Evolutionary conservation across 1,284 basidiomycete species (phyloP).

Genomic region (Ustilago shanxiensis): DNA sequence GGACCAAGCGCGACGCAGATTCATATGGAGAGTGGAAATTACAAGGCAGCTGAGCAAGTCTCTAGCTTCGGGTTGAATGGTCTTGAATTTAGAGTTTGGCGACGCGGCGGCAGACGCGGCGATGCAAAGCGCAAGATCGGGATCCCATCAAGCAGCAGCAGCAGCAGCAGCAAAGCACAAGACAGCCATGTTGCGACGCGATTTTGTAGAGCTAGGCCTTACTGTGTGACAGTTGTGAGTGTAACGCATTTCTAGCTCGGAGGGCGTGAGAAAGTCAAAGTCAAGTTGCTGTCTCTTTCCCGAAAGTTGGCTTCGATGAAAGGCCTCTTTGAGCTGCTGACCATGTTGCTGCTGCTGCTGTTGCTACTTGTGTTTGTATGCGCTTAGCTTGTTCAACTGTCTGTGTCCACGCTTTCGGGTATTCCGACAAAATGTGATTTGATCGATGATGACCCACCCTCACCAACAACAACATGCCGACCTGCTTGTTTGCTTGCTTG

Average conservation of each 20-base stretch:
- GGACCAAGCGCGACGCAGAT: slow-evolving; percentile 40
- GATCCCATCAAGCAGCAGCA: not conserved
- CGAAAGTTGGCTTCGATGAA: not conserved
- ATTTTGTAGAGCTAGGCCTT: no score
- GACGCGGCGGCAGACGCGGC: not conserved
- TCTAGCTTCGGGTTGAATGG: not conserved
- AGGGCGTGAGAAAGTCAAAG: not conserved
- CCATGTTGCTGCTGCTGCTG: no score
- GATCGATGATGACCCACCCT: no score
- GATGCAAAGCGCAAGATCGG: slow-evolving; percentile 1
- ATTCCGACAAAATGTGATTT: no score
- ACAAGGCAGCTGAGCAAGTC: not conserved
- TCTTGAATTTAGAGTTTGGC: not conserved
- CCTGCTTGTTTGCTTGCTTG: no score
- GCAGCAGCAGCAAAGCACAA: no score
- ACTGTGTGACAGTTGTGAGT: no score
- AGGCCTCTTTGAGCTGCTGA: not conserved
- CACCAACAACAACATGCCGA: no score
- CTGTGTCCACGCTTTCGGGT: no score
- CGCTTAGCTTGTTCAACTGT: not conserved
- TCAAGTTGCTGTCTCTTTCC: no score
- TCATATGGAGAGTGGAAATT: not conserved
- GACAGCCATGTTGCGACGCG: not conserved
- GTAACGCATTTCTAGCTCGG: no score
- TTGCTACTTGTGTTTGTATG: not conserved